phyloP scores from a whole-genome alignment of 257 asterid genomes.

The Voacanga thouarsii region DNA sequence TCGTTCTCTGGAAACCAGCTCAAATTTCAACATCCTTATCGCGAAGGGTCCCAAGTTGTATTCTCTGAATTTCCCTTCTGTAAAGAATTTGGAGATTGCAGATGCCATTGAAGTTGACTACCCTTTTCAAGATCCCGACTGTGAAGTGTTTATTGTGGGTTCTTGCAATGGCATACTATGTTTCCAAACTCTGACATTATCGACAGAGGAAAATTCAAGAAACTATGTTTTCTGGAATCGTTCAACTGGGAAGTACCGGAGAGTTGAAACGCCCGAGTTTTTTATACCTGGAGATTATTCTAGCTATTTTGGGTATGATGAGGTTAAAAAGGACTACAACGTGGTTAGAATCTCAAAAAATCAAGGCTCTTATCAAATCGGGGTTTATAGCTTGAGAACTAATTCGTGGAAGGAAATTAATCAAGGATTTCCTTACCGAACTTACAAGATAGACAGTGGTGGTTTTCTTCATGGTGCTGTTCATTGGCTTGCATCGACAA shows the following conservation, averaged over 20 bases:
- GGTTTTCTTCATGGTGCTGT: background rate
- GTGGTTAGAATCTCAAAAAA: background rate
- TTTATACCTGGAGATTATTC: background rate
- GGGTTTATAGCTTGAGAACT: background rate
- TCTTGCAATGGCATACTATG: background rate
- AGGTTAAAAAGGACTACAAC: background rate
- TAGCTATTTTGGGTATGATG: background rate
- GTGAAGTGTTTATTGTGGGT: background rate
- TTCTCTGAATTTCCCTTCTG: background rate
- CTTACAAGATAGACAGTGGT: background rate
- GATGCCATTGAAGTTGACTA: background rate
- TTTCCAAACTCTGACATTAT: too few relatives aligned
- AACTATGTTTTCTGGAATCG: background rate
- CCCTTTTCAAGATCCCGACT: background rate
- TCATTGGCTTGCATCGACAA: background rate
- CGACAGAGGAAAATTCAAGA: too few relatives aligned
- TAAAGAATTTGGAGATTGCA: background rate
- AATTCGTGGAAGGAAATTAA: background rate
- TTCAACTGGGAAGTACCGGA: background rate
- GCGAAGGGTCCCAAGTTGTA: background rate
- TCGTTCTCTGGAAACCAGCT: background rate
- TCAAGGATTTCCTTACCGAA: background rate
- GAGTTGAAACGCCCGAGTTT: background rate
- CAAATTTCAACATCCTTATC: background rate
- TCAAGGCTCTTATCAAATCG: background rate